Conservation (phyloP, 1,139 yeast genomes). For the Kurtzmaniella quercitrusa region DNA sequence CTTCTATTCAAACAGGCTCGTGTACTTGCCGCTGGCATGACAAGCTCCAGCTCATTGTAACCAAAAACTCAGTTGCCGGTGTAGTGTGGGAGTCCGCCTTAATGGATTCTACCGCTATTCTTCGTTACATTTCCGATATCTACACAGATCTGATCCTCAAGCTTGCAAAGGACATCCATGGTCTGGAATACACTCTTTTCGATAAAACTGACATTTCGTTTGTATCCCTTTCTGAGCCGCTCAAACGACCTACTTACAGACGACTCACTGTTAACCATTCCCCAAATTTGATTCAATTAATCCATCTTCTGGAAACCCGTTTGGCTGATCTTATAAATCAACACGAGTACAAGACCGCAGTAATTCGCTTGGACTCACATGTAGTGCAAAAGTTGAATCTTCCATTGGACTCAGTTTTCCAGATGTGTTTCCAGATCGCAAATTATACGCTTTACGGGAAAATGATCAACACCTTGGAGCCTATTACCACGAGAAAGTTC, state of each 20-base stretch:
- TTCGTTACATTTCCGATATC: slow-evolving; percentile 69
- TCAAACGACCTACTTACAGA: slow-evolving; percentile 38
- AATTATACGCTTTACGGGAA: slow-evolving; percentile 72
- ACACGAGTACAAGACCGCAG: slow-evolving; percentile 53
- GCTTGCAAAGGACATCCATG: slow-evolving; percentile 68
- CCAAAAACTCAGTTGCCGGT: slow-evolving; percentile 70
- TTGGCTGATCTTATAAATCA: slow-evolving; percentile 72
- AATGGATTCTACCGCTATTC: slow-evolving; percentile 75
- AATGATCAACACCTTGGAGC: slow-evolving; percentile 64
- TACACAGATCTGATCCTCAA: slow-evolving; percentile 72
- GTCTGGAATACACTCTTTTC: slow-evolving; percentile 66
- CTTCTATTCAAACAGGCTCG: slow-evolving; percentile 66
- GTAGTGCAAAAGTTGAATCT: slow-evolving; percentile 49
- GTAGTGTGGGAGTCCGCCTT: slow-evolving; percentile 71
- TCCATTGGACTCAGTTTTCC: slow-evolving; percentile 65
- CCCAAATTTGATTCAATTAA: slow-evolving; percentile 39
- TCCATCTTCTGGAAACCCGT: slow-evolving; percentile 72
- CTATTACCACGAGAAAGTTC: slow-evolving; percentile 67
- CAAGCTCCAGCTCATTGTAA: slow-evolving; percentile 65
- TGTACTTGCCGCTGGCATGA: slow-evolving; percentile 81
- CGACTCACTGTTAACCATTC: slow-evolving; percentile 50
- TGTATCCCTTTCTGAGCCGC: slow-evolving; percentile 31
- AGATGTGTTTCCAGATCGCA: slow-evolving; percentile 64
- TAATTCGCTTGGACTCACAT: slow-evolving; percentile 40
- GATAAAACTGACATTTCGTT: slow-evolving; percentile 32